Evolutionary conservation across 139 green algal genomes (phyloP).

Genomic region (Chlamydomonas applanata): DNA sequence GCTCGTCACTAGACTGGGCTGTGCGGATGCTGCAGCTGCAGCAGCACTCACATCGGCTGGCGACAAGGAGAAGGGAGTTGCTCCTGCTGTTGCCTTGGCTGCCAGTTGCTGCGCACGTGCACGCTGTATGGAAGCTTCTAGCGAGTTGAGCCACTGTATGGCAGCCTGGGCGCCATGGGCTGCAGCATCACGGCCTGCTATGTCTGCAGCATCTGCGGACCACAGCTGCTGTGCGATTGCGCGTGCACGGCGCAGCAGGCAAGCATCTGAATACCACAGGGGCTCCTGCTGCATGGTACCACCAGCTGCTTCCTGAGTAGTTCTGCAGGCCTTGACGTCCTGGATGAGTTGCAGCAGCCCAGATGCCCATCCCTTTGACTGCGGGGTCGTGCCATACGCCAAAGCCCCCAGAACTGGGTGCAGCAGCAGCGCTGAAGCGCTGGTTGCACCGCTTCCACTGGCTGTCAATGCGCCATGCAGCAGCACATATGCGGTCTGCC

Average conservation of each 20-base stretch:
- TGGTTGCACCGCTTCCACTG: background rate
- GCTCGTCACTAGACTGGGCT: background rate
- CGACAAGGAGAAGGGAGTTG: background rate
- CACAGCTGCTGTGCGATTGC: slow-evolving; percentile 14
- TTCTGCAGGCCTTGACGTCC: background rate
- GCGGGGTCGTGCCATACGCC: slow-evolving; percentile 12
- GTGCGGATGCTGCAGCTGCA: background rate
- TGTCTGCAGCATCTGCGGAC: background rate
- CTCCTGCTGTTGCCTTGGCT: background rate
- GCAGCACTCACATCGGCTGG: background rate
- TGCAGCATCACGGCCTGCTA: background rate
- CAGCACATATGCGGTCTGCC: slow-evolving; percentile 2
- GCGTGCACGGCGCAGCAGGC: slow-evolving; percentile 6
- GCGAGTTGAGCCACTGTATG: slow-evolving; percentile 15
- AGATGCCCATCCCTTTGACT: slow-evolving; percentile 8
- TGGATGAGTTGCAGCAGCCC: slow-evolving; percentile 13
- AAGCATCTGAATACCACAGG: slow-evolving; percentile 15
- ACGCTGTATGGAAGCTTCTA: background rate
- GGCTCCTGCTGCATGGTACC: background rate
- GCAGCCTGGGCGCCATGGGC: background rate
- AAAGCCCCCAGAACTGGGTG: slow-evolving; percentile 19
- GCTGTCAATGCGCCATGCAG: slow-evolving; percentile 10
- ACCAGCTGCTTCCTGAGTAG: background rate
- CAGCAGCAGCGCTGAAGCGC: slow-evolving; percentile 8
- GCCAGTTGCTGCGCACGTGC: background rate